Evolutionary conservation across 2,329 filamentous ascomycete species (phyloP).

Genomic region (Neofusicoccum cordaticola): DNA sequence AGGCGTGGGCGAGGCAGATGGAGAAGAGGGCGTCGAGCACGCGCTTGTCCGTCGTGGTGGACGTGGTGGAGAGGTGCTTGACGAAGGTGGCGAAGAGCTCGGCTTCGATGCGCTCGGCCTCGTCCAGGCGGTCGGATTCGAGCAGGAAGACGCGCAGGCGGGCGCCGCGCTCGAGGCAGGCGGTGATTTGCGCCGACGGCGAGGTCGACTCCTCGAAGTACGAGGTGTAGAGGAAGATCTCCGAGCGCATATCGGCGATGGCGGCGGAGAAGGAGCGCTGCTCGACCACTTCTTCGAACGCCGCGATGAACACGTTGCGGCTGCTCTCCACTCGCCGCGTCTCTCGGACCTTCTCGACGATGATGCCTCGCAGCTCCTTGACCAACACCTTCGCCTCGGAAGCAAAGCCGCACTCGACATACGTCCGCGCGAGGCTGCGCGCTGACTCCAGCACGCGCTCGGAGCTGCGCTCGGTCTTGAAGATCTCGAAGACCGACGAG

Average conservation of each 20-base stretch:
- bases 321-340: neutral
- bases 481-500: conserved; percentile 23
- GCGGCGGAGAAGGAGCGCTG: neutral
- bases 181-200: neutral
- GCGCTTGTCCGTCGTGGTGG: too few relatives aligned
- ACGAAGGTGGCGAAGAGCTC: too few relatives aligned
- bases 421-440: conserved; percentile 23
- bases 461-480: conserved; percentile 22
- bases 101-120: too few relatives aligned
- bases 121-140: too few relatives aligned
- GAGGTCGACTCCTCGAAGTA: neutral
- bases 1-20: too few relatives aligned
- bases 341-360: neutral
- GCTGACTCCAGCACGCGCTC: conserved; percentile 26
- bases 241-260: too few relatives aligned
- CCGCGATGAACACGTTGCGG: neutral
- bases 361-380: neutral
- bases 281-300: neutral
- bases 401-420: conserved; percentile 23
- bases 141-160: too few relatives aligned
- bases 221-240: neutral
- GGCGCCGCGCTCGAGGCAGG: too few relatives aligned
- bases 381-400: neutral
- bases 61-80: too few relatives aligned
- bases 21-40: too few relatives aligned